Evolutionary conservation across 78 protist genomes (phyloP).

Genomic region (Tieghemostelium lacteum): DNA sequence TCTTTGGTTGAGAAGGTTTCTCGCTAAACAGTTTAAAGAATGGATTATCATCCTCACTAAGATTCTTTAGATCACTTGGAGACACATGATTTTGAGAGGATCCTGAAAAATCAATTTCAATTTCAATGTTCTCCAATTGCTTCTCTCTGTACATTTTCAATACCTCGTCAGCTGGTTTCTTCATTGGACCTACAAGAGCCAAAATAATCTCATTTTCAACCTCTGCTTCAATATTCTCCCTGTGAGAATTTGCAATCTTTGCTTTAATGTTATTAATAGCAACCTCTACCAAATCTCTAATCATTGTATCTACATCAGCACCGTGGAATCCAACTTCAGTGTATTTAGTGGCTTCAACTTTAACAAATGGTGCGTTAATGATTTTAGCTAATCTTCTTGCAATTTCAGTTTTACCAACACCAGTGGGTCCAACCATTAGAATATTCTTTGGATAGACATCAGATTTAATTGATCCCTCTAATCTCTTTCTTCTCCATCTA

Average conservation of each 20-base stretch:
- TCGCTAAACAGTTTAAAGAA: not conserved
- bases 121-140: slow-evolving; percentile 16
- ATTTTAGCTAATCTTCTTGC: slow-evolving; percentile 95
- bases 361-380: slow-evolving; percentile 93
- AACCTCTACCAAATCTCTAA: slow-evolving; percentile 82
- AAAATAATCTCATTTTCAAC: slow-evolving; percentile 69
- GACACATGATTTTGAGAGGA: not conserved
- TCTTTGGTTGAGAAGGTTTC: not conserved
- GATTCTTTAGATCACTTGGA: too few relatives aligned
- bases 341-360: slow-evolving; percentile 97
- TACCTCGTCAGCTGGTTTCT: not conserved
- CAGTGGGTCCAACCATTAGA: slow-evolving; percentile 95
- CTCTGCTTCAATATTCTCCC: slow-evolving; percentile 43
- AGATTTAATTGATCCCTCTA: slow-evolving; percentile 38
- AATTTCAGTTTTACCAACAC: slow-evolving; percentile 95
- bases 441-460: slow-evolving; percentile 94
- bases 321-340: slow-evolving; percentile 96
- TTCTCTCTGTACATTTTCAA: slow-evolving; percentile 26
- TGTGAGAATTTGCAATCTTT: slow-evolving; percentile 30
- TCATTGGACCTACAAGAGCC: slow-evolving; percentile 32
- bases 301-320: slow-evolving; percentile 90
- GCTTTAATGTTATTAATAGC: slow-evolving; percentile 55
- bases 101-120: slow-evolving; percentile 50
- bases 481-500: slow-evolving; percentile 71
- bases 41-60: not conserved